Base-by-base conservation (phyloP, 2,329 filamentous ascomycete genomes). In the Penicillium paneum region DNA sequence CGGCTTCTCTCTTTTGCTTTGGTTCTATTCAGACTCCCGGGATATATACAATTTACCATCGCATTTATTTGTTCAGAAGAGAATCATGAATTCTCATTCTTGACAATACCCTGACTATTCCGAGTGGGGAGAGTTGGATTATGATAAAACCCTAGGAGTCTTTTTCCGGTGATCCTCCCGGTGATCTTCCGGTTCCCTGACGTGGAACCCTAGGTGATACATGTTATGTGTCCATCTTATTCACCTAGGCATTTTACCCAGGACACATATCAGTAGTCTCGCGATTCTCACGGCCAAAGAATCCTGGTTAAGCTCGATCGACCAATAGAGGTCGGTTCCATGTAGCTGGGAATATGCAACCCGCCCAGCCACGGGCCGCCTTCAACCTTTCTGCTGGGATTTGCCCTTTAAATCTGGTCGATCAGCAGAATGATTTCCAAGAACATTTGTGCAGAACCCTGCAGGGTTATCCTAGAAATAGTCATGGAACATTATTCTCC, bases 291-390 rank as follows among this genome's bases (percentile, higher is more conserved):
- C 35, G 29, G 48, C 48, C 43, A 42, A 38, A 40, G 28, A 11
- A 42, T 29, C 17, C 45, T 42, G 15, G 19, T 17, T 31, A 19
- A 31, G 36, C n/a, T 41, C 32, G 61, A 56, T 61, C 56, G 46
- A 42, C 68, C 68, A 71, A 71, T 70, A 48, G 48, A 49, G 56
- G 54, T 34, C 41, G 50, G 64, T 67, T 54, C 69, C 69, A 64
- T 52, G 54, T 45, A 49, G 58, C 61, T 66, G 69, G 69, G 64
- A 67, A 65, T 58, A 62, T 36, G 32, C 54, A 59, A 58, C 55
- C 55, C 51, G 52, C 40, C 55, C 46, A 62, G 54, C 57, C 57
- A 55, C 57, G 55, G 62, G 55, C 57, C 59, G 52, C 54, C 47
- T 55, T 52, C 36, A 54, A 40, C 57, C 59, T 58, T 49, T 50